Base-by-base conservation (phyloP, 768 basidiomycete genomes). In the Vararia minispora region DNA sequence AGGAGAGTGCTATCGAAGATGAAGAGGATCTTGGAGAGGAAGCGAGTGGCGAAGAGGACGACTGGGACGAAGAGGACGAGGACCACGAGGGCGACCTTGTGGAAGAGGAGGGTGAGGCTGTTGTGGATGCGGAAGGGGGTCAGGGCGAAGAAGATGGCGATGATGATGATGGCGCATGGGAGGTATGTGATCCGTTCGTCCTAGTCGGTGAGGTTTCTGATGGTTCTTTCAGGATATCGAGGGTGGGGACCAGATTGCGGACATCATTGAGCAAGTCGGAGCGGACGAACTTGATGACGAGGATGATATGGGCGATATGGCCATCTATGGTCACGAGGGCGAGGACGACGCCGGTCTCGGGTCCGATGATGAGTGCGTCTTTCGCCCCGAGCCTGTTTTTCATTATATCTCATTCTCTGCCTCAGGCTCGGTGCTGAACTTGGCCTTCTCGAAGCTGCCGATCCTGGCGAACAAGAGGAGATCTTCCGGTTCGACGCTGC, bases 51-150 rank as follows among this genome's bases (percentile, higher is more conserved):
- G 71, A 70, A 14, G 74, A 65, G 35, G 76, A 74, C 40, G 70
- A 57, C 23, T 87, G 84, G 74, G 65, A 66, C 11, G 71, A 70
- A 43, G 71, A 66, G 21, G 79, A 77, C n/a, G 78, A 78, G 22
- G 79, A 78, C 1, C 75, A 79, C 24, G 79, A 78, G 28, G 82
- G 77, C 35, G 70, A 64, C 33, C 56, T 63, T 4, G 66, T 62
- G 5, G 58, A 69, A 1, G 68, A 65, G 44, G 76, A 68, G 14
- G 68, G 69, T 20, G 68, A 70, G 42, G 64, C 64, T 40, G 63
- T 67, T 7, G 55, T 52, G 28, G 52, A 61, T 28, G 56, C 51
- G 11, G 58, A 58, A 2, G 62, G 58, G n/a, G 61, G 56, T 12
- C 57, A 54, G 5, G 57, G 53, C 5, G 58, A 53, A 3, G 57